phyloP scores from a whole-genome alignment of 1,139 yeast species.

The Geotrichum candidum region DNA sequence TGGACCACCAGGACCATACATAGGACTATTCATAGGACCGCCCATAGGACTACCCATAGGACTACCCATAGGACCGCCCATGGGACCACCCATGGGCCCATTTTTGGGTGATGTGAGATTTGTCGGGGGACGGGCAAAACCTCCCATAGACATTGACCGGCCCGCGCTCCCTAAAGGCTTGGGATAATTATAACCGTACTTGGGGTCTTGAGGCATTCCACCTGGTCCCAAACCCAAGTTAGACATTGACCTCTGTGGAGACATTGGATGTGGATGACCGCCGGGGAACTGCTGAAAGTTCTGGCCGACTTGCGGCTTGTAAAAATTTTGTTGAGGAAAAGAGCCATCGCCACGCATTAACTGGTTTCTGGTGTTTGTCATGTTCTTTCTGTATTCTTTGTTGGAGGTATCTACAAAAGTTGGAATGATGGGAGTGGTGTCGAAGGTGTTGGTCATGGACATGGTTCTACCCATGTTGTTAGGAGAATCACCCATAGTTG shows the following conservation, averaged over 20 bases:
- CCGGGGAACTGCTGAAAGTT: background rate
- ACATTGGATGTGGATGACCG: background rate
- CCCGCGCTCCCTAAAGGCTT: background rate
- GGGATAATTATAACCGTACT: background rate
- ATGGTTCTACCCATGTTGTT: slow-evolving; percentile 26
- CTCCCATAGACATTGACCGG: slow-evolving; percentile 14
- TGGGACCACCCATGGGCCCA: background rate
- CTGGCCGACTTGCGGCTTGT: background rate
- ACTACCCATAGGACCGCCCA: background rate
- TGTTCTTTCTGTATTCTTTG: slow-evolving; percentile 32
- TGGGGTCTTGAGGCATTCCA: background rate
- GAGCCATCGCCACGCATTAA: background rate
- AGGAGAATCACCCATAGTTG: slow-evolving; percentile 21
- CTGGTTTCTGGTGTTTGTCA: slow-evolving; percentile 29
- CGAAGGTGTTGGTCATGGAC: slow-evolving; percentile 32
- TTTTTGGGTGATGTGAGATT: background rate
- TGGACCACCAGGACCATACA: background rate
- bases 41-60: background rate
- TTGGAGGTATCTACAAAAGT: slow-evolving; percentile 25
- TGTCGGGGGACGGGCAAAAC: slow-evolving; percentile 4
- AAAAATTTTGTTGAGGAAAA: background rate
- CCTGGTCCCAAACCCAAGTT: background rate
- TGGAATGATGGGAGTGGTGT: slow-evolving; percentile 37
- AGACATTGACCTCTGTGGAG: background rate
- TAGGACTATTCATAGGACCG: background rate